Evolutionary conservation across 2,329 filamentous ascomycete species (phyloP), one percentile per base, ranked within the genome.

Genomic region (Chrysoporthe deuterocubensis): DNA sequence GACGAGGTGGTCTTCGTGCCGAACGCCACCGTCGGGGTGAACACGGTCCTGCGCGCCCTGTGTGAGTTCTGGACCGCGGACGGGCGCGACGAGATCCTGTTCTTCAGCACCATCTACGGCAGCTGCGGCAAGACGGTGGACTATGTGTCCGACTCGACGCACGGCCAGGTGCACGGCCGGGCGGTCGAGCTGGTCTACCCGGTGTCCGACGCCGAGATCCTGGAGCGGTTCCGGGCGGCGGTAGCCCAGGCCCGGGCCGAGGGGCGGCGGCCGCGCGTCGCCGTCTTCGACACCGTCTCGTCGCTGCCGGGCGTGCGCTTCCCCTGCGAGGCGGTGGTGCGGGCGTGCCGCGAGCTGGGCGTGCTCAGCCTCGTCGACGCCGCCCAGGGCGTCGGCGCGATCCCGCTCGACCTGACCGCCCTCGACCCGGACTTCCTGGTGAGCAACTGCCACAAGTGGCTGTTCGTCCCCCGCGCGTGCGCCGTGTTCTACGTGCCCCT

Each of bases 361-460:
- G 81, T 97, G 3, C 75, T 95, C 65, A 94, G 90, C 73, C 81
- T 93, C 26, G 82, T 97, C 48, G 95, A 98, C 76, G 94, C 88
- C 18, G 95, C 95, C 0, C 95, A 98, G 78, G 90, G 91, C 1
- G 81, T 97, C 34, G 95, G 95, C 1, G 91, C 96, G 78, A 84
- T 97, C 8, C 82, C 85, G 0, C 78, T 97, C 8, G 87, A 96
- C 77, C 79, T 97, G 16, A 71, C 76, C 0, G 77, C 79, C 4
- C 80, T 94, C 2, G 87, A 94, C 70, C 90, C 93, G 0, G 94
- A 97, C 78, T 97, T 97, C 80, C 92, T 96, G 75, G 86, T 95
- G 16, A 90, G 85, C 66, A 97, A 97, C 77, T 92, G 89, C 73
- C 92, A 97, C 81, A 97, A 97, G 82, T 98, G 95, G 95, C 87